Evolutionary conservation across 495 filamentous ascomycete genomes (phyloP).

Genomic region (Penicillium pulvis): DNA sequence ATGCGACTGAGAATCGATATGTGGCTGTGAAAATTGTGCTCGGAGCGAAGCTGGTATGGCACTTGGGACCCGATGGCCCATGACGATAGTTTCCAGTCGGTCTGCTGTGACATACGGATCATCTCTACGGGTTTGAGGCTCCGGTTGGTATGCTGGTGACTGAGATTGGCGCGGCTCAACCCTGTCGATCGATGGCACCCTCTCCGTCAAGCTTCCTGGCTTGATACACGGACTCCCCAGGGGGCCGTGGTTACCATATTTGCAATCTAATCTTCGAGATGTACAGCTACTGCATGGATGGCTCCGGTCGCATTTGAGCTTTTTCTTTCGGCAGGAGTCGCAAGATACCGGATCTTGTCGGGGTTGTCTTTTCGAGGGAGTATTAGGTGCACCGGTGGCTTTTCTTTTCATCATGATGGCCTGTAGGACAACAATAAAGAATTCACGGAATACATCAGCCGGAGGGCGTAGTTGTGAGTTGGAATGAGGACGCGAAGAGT

Average conservation of each 20-base stretch:
- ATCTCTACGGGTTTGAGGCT: slow-evolving; percentile 9
- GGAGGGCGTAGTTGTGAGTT: not conserved
- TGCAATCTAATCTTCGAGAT: slow-evolving; percentile 39
- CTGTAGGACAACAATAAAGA: no score
- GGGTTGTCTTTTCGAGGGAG: slow-evolving; percentile 23
- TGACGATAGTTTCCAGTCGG: slow-evolving; percentile 44
- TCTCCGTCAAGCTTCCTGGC: not conserved
- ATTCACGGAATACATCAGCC: no score
- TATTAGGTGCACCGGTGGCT: not conserved
- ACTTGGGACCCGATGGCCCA: slow-evolving; percentile 37
- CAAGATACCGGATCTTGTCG: slow-evolving; percentile 55
- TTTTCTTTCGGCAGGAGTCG: slow-evolving; percentile 27
- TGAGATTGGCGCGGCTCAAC: not conserved
- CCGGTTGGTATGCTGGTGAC: not conserved
- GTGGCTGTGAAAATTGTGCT: slow-evolving; percentile 16
- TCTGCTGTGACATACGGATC: slow-evolving; percentile 33
- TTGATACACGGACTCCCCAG: not conserved
- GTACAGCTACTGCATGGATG: slow-evolving; percentile 50
- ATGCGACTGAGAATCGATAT: slow-evolving; percentile 2
- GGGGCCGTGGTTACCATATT: slow-evolving; percentile 17
- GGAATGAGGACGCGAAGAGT: not conserved
- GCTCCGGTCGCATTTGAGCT: slow-evolving; percentile 21
- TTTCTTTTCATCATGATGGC: slow-evolving; percentile 33
- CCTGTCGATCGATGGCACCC: not conserved
- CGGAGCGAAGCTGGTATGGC: slow-evolving; percentile 27